Percentiles rank a stretch among this genome's conserved stretches.
These are phyloP conservation scores for Diaporthe ampelina DNA, from an alignment of 2,329 filamentous ascomycete genomes.

Conservation along the genomic window DNA sequence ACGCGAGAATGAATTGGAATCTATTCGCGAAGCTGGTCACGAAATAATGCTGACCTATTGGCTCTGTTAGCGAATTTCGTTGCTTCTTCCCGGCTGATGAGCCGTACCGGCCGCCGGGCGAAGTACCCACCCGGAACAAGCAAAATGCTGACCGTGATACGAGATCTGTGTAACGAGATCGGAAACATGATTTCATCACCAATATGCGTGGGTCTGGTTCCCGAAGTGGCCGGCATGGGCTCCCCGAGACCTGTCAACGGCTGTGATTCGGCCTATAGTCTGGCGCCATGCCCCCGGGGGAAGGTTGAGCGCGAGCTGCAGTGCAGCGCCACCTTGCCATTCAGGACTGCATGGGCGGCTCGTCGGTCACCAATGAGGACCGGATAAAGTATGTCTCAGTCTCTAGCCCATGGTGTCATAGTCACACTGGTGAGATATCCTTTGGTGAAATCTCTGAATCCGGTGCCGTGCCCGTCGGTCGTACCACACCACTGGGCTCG, in stretches of 20 bases:
- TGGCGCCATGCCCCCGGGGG: background rate
- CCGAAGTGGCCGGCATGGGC: background rate
- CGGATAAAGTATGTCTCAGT: background rate
- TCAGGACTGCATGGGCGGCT: background rate
- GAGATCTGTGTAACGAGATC: conserved; percentile 30
- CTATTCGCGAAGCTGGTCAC: background rate
- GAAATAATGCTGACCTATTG: background rate
- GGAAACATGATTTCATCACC: background rate
- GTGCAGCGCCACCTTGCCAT: background rate
- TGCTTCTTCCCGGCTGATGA: background rate
- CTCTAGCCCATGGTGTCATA: background rate
- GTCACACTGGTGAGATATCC: no score
- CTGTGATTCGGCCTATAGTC: background rate
- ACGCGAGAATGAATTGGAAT: background rate
- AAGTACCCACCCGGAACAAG: background rate
- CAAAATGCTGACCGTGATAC: conserved; percentile 14
- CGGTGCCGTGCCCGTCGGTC: background rate
- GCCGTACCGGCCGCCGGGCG: background rate
- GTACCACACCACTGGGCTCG: conserved; percentile 2
- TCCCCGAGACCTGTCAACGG: conserved; percentile 13
- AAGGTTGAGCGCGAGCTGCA: background rate
- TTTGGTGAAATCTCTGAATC: background rate
- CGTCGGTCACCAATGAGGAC: background rate
- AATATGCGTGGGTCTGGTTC: background rate
- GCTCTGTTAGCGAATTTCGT: background rate